These are phyloP conservation scores for Rhodotorula paludigena DNA, from an alignment of 768 basidiomycete genomes.

Conservation along the genomic window DNA sequence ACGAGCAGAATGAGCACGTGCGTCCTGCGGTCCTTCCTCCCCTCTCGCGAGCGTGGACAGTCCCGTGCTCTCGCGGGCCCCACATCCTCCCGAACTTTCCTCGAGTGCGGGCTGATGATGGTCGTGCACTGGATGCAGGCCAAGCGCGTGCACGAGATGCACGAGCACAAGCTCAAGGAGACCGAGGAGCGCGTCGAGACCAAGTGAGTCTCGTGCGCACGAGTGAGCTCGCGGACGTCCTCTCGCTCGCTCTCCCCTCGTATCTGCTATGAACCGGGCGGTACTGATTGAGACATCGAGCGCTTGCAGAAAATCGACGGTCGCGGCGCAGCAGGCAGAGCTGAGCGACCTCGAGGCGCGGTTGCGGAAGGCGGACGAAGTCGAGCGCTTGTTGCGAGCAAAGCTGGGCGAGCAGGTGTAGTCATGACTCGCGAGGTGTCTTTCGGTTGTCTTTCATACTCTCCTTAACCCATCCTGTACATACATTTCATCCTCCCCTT, in stretches of 20 bases:
- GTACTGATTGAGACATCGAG: not conserved
- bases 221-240: too few species aligned
- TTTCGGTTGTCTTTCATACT: too few species aligned
- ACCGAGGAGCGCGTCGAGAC: not conserved
- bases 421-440: not conserved
- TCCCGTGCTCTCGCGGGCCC: not conserved
- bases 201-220: too few species aligned
- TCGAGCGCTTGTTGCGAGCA: conserved; percentile 1
- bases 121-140: not conserved
- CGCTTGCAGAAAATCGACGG: not conserved
- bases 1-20: conserved; percentile 5
- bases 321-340: conserved; percentile 5
- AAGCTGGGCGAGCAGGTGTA: not conserved
- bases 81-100: not conserved
- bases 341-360: conserved; percentile 2
- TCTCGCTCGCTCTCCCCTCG: not conserved
- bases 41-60: too few species aligned
- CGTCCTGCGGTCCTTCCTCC: not conserved
- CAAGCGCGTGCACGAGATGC: not conserved
- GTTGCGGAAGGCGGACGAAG: not conserved
- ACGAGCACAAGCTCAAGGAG: not conserved
- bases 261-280: not conserved
- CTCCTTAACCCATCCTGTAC: too few species aligned
- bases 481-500: too few species aligned
- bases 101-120: not conserved